These are phyloP conservation scores for Penicillium tannophilum DNA, from an alignment of 495 filamentous ascomycete genomes.

Conservation along the genomic window DNA sequence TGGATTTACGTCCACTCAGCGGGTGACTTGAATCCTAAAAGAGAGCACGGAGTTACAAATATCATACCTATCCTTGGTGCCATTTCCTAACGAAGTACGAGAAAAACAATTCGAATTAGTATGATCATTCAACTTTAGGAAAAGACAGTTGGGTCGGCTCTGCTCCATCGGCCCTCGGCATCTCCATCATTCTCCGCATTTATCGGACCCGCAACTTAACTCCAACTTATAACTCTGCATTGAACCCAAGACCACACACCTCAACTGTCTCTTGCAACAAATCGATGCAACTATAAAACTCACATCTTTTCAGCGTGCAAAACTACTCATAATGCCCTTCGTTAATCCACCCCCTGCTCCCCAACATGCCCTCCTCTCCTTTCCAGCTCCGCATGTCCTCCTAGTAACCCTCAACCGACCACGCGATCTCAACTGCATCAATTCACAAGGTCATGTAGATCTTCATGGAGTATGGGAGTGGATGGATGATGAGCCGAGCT, in stretches of 20 bases:
- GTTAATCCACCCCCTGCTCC: slow-evolving; percentile 41
- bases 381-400: slow-evolving; percentile 50
- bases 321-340: slow-evolving; percentile 27
- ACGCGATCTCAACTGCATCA: slow-evolving; percentile 52
- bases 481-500: slow-evolving; percentile 56
- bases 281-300: background rate
- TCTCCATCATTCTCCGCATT: slow-evolving; percentile 26
- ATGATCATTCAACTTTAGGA: background rate
- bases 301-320: background rate
- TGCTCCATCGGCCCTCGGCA: slow-evolving; percentile 36
- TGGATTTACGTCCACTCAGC: no score
- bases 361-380: slow-evolving; percentile 41
- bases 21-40: no score
- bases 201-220: background rate
- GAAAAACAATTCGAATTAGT: no score
- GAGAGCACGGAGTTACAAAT: no score
- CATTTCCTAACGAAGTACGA: no score
- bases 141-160: background rate
- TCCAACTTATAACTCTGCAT: background rate
- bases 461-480: slow-evolving; percentile 56
- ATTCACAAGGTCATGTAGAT: slow-evolving; percentile 52
- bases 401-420: slow-evolving; percentile 53
- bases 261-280: background rate
- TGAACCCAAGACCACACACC: background rate
- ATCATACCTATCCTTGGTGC: no score